Conservation (phyloP, 441 rosid genomes). For the Mallotus repandus region DNA sequence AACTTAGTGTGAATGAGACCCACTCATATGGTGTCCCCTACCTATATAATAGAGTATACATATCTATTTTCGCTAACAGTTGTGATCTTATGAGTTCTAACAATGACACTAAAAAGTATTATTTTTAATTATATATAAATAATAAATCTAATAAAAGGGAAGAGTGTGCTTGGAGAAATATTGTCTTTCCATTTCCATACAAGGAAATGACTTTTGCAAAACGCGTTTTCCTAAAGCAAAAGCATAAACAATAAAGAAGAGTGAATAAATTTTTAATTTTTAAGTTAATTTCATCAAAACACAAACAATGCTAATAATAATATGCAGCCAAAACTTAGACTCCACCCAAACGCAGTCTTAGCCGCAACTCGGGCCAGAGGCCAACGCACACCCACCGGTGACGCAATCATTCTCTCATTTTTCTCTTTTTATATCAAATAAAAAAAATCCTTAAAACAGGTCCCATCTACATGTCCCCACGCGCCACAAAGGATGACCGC, state of each 20-base stretch:
- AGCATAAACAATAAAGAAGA: background rate
- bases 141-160: too few relatives aligned
- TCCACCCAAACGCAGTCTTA: conserved; percentile 26
- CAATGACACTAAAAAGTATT: too few relatives aligned
- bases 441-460: too few relatives aligned
- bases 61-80: too few relatives aligned
- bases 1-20: too few relatives aligned
- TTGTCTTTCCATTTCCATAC: background rate
- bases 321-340: background rate
- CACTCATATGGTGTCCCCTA: too few relatives aligned
- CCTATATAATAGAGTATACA: too few relatives aligned
- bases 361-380: conserved; percentile 25
- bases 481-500: background rate
- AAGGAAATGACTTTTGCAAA: conserved; percentile 14
- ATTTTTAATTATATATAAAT: too few relatives aligned
- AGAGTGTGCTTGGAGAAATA: background rate
- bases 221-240: conserved; percentile 18
- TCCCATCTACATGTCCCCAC: background rate
- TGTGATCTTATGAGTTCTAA: too few relatives aligned
- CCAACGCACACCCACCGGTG: conserved; percentile 10
- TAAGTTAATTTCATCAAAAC: too few relatives aligned
- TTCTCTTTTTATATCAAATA: background rate
- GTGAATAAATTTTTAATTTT: too few relatives aligned
- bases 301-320: background rate
- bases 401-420: conserved; percentile 8